Conservation (phyloP, 1,284 basidiomycete genomes). For the Puccinia triticina region DNA sequence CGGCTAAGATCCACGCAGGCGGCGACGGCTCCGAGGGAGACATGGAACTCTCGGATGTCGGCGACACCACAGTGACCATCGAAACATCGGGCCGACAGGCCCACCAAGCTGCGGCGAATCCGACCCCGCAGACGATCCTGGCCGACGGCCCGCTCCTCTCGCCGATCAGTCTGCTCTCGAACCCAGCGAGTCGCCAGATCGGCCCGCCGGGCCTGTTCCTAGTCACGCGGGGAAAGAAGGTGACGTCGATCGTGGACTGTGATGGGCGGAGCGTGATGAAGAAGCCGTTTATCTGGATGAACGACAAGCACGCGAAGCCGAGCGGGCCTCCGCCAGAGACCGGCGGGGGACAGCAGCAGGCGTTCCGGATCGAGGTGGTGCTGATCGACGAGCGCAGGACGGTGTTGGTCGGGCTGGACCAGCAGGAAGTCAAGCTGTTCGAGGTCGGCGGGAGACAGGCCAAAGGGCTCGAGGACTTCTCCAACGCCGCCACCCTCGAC, state of each 20-base stretch:
- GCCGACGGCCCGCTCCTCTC: slow-evolving; percentile 66
- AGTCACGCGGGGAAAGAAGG: slow-evolving; percentile 79
- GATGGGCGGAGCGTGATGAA: slow-evolving; percentile 78
- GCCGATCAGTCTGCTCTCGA: slow-evolving; percentile 77
- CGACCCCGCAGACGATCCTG: slow-evolving; percentile 3
- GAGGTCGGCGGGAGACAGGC: slow-evolving; percentile 44
- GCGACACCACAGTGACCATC: background rate
- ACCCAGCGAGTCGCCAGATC: slow-evolving; percentile 70
- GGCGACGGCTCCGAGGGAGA: slow-evolving; percentile 8
- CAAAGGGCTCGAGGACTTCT: slow-evolving; percentile 48
- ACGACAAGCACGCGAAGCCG: slow-evolving; percentile 62
- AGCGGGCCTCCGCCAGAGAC: slow-evolving; percentile 73
- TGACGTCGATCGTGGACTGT: slow-evolving; percentile 78
- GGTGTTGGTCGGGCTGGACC: slow-evolving; percentile 37
- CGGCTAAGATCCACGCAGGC: background rate
- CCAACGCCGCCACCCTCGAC: slow-evolving; percentile 38
- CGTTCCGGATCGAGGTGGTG: slow-evolving; percentile 42
- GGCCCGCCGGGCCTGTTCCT: slow-evolving; percentile 83
- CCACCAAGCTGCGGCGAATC: background rate
- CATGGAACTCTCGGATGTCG: background rate
- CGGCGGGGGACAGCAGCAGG: slow-evolving; percentile 55
- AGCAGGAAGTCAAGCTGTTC: slow-evolving; percentile 37
- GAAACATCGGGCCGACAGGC: background rate
- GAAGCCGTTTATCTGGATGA: slow-evolving; percentile 74
- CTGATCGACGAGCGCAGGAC: slow-evolving; percentile 35